Base-by-base conservation (phyloP, 371 early-diverging fungal species). In the Lichtheimia corymbifera region DNA sequence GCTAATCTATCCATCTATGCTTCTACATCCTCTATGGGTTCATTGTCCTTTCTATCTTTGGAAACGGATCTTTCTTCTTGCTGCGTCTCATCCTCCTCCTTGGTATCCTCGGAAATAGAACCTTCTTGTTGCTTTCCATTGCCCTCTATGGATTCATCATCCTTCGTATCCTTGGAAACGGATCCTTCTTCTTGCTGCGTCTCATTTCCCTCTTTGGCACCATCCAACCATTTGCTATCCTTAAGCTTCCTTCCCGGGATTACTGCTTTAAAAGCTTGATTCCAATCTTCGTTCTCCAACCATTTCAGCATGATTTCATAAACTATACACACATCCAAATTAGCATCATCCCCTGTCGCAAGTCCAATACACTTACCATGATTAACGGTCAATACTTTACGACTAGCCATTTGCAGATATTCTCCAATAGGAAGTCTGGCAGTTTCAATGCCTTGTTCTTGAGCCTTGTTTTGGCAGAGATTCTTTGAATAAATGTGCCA, bases 341-440 rank as follows among this genome's bases (percentile, higher is more conserved):
- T 35, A 35, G 17, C n/a, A 22, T 24, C n/a, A 55, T 17, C 6
- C 28, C 25, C 55, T 17, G 17, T 12, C n/a, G 13, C 35, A 40
- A 55, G 41, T 1, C 22, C 4, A 35, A 20, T 44, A 1, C 3
- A 22, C 62, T 72, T 79, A 84, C 87, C 93, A 73, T 97, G 97
- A 72, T 97, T 97, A 12, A 95, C 91, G 0, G 98, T 93, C 57
- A 98, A 69, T 4, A 98, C 92, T 52, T 91, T 90, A 28, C 97
- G 81, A 35, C 90, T 81, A 6, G 85, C 73, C 79, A 97, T 75
- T 47, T 87, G 77, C 28, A 98, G 75, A 68, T 88, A 91, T 45
- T 93, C 85, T 4, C 87, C 88, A 61, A 98, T 93, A 0, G 97
- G 97, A 43, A 98, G 83, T 69, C 85, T 83, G 14, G 88, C 98